These are phyloP conservation scores for Baorangia bicolor DNA, from an alignment of 768 basidiomycete species.

Conservation along the genomic window DNA sequence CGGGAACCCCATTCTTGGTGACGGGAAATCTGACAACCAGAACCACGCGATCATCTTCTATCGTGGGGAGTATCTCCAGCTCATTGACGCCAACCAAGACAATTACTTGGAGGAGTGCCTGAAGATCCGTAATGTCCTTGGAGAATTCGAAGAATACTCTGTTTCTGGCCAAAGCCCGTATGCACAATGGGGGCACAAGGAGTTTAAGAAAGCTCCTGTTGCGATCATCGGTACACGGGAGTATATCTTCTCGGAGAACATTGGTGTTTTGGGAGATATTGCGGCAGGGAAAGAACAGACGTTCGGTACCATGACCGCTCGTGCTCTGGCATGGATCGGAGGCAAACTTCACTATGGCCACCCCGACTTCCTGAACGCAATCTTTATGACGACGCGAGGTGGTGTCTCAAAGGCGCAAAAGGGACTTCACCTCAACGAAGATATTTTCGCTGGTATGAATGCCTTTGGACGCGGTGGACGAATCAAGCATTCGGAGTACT, in stretches of 20 bases:
- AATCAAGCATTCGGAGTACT: constrained; percentile 99
- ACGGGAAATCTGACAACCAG: constrained; percentile 99
- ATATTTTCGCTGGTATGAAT: constrained; percentile 99
- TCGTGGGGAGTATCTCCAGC: constrained; percentile 97
- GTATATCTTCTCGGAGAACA: constrained; percentile 99
- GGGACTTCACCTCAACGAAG: constrained; percentile 96
- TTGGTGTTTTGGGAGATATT: constrained; percentile 97
- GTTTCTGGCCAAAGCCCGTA: constrained; percentile 93
- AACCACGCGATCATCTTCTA: constrained; percentile 99
- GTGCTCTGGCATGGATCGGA: constrained; percentile 94
- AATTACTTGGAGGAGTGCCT: constrained; percentile 99
- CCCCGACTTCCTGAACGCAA: constrained; percentile 97
- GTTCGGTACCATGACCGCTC: constrained; percentile 97
- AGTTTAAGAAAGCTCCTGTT: constrained; percentile 86
- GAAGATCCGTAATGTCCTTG: constrained; percentile 96
- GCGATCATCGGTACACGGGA: constrained; percentile 98
- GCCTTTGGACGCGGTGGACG: constrained; percentile 97
- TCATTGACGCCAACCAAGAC: constrained; percentile 99
- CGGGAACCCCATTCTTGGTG: constrained; percentile 97
- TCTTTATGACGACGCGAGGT: constrained; percentile 98
- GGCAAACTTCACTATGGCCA: constrained; percentile 99
- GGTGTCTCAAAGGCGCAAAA: constrained; percentile 99
- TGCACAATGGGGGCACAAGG: constrained; percentile 93
- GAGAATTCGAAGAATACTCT: constrained; percentile 95
- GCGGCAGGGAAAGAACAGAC: constrained; percentile 99